These are phyloP conservation scores for Arthrobotrys musiformis DNA, from an alignment of 2,329 filamentous ascomycete species.

Conservation along the genomic window DNA sequence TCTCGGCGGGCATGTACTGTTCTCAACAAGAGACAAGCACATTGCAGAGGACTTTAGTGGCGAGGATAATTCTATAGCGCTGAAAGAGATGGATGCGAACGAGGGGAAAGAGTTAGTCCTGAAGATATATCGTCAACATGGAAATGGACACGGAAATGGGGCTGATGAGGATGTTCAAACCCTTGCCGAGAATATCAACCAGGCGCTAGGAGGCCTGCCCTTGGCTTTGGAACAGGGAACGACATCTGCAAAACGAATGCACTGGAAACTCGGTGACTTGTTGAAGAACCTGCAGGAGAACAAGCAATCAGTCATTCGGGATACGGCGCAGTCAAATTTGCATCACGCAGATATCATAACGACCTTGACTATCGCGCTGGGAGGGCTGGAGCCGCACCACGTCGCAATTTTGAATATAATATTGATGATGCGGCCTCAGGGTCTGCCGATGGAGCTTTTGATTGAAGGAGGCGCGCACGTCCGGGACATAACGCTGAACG, in stretches of 20 bases:
- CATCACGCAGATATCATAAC: conserved; percentile 9
- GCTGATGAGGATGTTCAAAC: neutral
- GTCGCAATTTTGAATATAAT: conserved; percentile 8
- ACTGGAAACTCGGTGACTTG: neutral
- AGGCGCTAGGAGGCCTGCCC: neutral
- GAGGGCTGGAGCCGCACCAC: neutral
- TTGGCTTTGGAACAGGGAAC: conserved; percentile 3
- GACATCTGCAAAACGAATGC: neutral
- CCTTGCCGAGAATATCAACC: neutral
- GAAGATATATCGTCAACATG: neutral
- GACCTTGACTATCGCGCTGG: neutral
- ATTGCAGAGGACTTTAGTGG: neutral
- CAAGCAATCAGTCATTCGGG: neutral
- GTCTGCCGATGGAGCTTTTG: neutral
- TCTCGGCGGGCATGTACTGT: neutral
- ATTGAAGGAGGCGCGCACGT: neutral
- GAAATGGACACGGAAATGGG: too few relatives aligned
- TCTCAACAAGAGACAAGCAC: conserved; percentile 6
- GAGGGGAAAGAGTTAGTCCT: conserved; percentile 7
- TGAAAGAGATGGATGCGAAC: neutral
- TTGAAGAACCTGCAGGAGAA: neutral
- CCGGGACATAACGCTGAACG: neutral
- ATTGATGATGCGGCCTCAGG: conserved; percentile 19
- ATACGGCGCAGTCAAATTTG: neutral
- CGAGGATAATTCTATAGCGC: neutral